Conservation (phyloP, 176 grass and related monocot species). For the Neostapfia colusana region DNA sequence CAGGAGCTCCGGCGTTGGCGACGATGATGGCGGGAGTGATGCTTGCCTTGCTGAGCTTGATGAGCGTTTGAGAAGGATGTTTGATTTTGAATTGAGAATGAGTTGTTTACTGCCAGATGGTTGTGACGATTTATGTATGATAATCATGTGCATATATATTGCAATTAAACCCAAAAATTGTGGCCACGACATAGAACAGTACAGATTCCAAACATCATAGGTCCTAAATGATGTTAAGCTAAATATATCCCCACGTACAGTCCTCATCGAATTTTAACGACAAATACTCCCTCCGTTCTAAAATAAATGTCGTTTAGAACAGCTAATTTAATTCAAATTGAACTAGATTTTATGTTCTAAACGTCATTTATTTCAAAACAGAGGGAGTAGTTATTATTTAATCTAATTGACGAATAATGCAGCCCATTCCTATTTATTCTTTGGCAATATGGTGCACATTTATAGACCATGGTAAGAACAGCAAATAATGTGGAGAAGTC, state of each 20-base stretch:
- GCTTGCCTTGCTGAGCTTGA: constrained; percentile 13
- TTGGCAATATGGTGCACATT: neutral
- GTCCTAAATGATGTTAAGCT: too few relatives aligned
- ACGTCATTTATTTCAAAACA: too few relatives aligned
- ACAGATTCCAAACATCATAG: neutral
- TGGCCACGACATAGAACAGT: neutral
- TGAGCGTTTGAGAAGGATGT: constrained; percentile 20
- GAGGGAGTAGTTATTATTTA: too few relatives aligned
- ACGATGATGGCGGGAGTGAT: neutral
- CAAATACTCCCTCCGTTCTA: too few relatives aligned
- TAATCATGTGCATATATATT: constrained; percentile 3
- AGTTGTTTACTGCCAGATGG: neutral
- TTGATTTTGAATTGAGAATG: neutral
- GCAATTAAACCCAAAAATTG: neutral
- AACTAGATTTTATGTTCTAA: too few relatives aligned
- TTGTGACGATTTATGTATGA: neutral
- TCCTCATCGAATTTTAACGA: neutral
- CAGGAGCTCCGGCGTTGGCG: neutral
- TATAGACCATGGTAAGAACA: neutral
- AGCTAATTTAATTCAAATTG: too few relatives aligned
- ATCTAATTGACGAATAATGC: neutral
- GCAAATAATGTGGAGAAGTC: neutral
- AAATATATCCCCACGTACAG: too few relatives aligned
- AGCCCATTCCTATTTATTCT: neutral
- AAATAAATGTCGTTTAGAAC: too few relatives aligned